Evolutionary conservation across 306 rosid genomes (phyloP), one percentile per base, ranked within the genome.

Genomic region (Cicer pinnatifidum): DNA sequence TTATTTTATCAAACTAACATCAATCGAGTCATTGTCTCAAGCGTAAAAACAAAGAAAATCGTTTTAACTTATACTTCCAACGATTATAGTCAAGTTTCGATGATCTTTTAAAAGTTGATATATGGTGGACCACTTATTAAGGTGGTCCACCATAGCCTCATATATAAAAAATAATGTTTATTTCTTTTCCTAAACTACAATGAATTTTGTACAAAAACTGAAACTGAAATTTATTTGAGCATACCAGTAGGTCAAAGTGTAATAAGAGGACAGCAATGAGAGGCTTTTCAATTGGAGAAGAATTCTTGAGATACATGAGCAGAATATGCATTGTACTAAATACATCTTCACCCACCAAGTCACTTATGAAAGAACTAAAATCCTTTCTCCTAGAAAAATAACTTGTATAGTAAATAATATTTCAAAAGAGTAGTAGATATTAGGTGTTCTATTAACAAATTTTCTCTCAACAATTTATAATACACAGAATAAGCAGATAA

Each of bases 191-290:
- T 28, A 28, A 28, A 3, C 4, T 28, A 28, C 35, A 28, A 28
- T 28, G 35, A 28, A 28, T 28, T 28, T 3, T 3, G 35, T 28
- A 28, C 35, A 28, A 28, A 28, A 28, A 28, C 5, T 28, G 35
- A 28, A 28, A 28, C 35, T 28, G 35, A 28, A 28, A 28, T 28
- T 8, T 8, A 53, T 53, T 51, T 53, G 28, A 53, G 60, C 60
- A 53, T 53, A 53, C 92, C 92, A 87, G 76, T 46, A 85, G 67
- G 79, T 83, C 86, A 15, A 88, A 79, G 87, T 86, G 88, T 13
- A 92, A 81, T 81, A 89, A 67, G 73, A 89, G 90, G 46, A 86
- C 89, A 35, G 90, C 87, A 80, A 71, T 73, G 41, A 89, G 78
- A 40, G 93, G 85, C 46, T 83, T 89, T 63, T 88, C 83, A 58